A percentile compares a stretch with the other conserved stretches of the same genome.
Evolutionary conservation across 495 filamentous ascomycete species (phyloP).

Genomic region (Penicillium maclennaniae): DNA sequence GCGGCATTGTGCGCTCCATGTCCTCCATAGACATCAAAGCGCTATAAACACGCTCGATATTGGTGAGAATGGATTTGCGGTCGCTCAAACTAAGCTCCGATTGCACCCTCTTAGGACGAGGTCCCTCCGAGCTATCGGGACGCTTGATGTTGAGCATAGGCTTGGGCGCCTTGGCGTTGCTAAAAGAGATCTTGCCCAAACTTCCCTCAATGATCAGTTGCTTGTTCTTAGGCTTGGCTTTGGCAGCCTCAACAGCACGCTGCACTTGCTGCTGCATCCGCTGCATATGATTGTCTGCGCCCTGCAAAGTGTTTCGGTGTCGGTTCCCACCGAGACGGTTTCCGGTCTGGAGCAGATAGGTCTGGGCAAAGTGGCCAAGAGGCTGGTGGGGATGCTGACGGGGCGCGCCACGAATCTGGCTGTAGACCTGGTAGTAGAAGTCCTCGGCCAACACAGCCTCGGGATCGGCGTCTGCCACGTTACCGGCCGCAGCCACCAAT

Average conservation of each 20-base stretch:
- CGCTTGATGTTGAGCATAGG: slow-evolving; percentile 94
- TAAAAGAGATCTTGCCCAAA: slow-evolving; percentile 96
- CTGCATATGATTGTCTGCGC: slow-evolving; percentile 95
- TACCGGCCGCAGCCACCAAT: slow-evolving; percentile 85
- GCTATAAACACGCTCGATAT: slow-evolving; percentile 82
- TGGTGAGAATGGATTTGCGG: slow-evolving; percentile 73
- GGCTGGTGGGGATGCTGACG: slow-evolving; percentile 87
- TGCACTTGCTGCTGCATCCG: slow-evolving; percentile 99
- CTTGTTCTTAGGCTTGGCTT: slow-evolving; percentile 95
- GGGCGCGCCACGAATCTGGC: slow-evolving; percentile 83
- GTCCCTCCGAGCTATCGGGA: slow-evolving; percentile 59
- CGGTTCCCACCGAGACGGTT: slow-evolving; percentile 63
- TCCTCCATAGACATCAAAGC: slow-evolving; percentile 92
- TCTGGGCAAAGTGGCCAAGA: slow-evolving; percentile 93
- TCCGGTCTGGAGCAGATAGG: slow-evolving; percentile 91
- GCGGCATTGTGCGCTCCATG: slow-evolving; percentile 83
- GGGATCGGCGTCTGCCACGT: slow-evolving; percentile 70
- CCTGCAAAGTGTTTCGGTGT: slow-evolving; percentile 61
- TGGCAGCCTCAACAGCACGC: slow-evolving; percentile 93
- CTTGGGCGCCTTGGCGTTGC: slow-evolving; percentile 94
- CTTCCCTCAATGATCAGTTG: slow-evolving; percentile 98
- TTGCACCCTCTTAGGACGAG: slow-evolving; percentile 43
- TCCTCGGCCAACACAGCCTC: slow-evolving; percentile 83
- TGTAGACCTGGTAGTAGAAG: slow-evolving; percentile 98
- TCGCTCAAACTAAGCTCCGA: slow-evolving; percentile 58